Evolutionary conservation across 2,329 filamentous ascomycete genomes (phyloP), one percentile per base, ranked within the genome.

Genomic region (Remersonia thermophila): DNA sequence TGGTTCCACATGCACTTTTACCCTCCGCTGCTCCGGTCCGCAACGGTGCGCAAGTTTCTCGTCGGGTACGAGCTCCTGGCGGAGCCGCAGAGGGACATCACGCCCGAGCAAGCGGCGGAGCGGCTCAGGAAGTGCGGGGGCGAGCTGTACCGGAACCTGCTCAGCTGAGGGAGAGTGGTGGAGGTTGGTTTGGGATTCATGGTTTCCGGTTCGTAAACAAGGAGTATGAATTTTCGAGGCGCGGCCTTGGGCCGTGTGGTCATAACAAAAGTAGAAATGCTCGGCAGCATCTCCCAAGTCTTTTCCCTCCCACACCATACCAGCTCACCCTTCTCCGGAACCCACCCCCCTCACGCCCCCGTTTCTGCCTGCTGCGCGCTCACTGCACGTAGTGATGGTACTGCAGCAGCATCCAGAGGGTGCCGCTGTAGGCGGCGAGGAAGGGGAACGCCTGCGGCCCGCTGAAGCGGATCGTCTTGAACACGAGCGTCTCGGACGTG

Each of bases 1-100:
- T 89, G 93, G 60, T 77, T 98, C 55, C 91, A 98, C 59, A 80
- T 98, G 65, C 91, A 98, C 63, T 98, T 98, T 60, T 96, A 95
- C 57, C 91, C 91, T 29, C 91, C 91, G 10, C 67, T 98, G 32
- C 67, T 98, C 45, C 77, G 91, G 38, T 94, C 86, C 32, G 87
- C 91, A 2, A 94, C 86, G 0, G 87, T 98, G 32, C 78, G 83
- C 49, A 98, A 98, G 63, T 98, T 96, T 62, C 61, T 96, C 35
- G 91, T 98, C 25, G 91, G 91, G 0, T 96, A 93, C 56, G 91
- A 98, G 62, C 71, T 98, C 61, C 76, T 98, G 74, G 91, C 83
- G 2, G 91, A 98, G 62, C 89, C 91, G n/a, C 91, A 98, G 61
- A 74, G 91, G 40, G 91, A 98, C 56, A 96, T 98, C 51, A 98